Conservation (phyloP, 1,139 yeast genomes). For the Petasospora fabianii region DNA sequence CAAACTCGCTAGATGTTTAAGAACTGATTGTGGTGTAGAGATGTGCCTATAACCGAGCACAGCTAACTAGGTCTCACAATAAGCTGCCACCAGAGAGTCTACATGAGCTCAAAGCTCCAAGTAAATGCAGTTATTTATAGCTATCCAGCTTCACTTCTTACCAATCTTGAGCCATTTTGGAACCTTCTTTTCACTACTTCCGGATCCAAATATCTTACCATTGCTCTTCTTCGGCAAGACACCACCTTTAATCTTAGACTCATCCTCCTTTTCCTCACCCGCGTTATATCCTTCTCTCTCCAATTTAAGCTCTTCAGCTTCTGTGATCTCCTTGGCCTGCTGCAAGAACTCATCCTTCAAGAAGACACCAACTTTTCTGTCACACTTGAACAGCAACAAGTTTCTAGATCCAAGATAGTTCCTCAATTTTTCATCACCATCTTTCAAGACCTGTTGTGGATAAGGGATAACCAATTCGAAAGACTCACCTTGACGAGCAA, state of each 20-base stretch:
- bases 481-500: constrained; percentile 29
- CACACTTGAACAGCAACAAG: constrained; percentile 29
- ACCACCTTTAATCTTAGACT: constrained; percentile 18
- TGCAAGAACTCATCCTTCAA: constrained; percentile 32
- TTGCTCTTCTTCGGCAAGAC: constrained; percentile 17
- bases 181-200: constrained; percentile 3
- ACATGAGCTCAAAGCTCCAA: too few species aligned
- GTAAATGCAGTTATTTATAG: too few species aligned
- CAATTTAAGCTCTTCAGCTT: constrained; percentile 36
- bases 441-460: constrained; percentile 36
- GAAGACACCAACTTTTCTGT: constrained; percentile 17
- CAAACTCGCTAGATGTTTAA: too few species aligned
- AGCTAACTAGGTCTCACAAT: too few species aligned
- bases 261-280: constrained; percentile 6
- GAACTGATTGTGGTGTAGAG: too few species aligned
- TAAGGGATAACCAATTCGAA: constrained; percentile 39
- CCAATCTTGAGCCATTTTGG: constrained; percentile 11
- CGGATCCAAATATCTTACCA: background rate
- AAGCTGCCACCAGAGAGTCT: too few species aligned
- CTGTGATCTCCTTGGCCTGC: constrained; percentile 34
- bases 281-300: constrained; percentile 31
- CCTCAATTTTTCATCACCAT: constrained; percentile 17
- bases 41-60: too few species aligned
- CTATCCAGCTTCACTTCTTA: constrained; percentile 4
- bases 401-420: constrained; percentile 33